A percentile compares a stretch with the other conserved stretches of the same genome.
Conservation (phyloP, 257 asterid genomes). For the Perilla frutescens region DNA sequence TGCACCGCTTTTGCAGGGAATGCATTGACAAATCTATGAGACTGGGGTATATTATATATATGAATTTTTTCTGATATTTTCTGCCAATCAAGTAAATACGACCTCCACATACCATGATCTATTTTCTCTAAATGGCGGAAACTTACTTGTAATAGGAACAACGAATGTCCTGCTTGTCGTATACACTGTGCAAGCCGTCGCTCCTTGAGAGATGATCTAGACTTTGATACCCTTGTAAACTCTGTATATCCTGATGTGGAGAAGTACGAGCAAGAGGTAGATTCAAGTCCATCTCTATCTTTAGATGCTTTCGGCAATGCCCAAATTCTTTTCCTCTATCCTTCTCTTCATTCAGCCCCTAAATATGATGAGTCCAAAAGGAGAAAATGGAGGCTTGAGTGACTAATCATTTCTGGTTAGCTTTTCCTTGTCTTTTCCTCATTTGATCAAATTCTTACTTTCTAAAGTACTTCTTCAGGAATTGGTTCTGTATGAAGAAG, state of each 20-base stretch:
- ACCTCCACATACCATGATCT: slow-evolving; percentile 10
- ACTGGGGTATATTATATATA: slow-evolving; percentile 45
- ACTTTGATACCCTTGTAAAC: slow-evolving; percentile 47
- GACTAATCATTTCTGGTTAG: background rate
- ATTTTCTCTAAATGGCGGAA: background rate
- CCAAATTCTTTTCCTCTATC: background rate
- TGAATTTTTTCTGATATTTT: background rate
- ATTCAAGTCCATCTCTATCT: background rate
- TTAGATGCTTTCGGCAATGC: background rate
- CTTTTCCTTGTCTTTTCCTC: background rate
- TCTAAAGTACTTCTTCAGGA: background rate
- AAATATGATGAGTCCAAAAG: background rate
- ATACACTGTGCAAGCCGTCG: slow-evolving; percentile 60
- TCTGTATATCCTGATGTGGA: slow-evolving; percentile 50
- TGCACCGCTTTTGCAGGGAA: slow-evolving; percentile 66
- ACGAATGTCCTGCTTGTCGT: slow-evolving; percentile 69
- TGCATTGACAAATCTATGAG: slow-evolving; percentile 71
- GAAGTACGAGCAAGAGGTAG: slow-evolving; percentile 57
- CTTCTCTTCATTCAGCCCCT: background rate
- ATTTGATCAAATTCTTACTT: background rate
- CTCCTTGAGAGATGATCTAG: slow-evolving; percentile 58
- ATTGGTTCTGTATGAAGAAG: slow-evolving; percentile 26
- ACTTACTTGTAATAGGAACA: slow-evolving; percentile 43
- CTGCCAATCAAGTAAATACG: background rate
- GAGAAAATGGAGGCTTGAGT: background rate